Percentiles rank a stretch among this genome's conserved stretches.
Conservation (phyloP, 2,329 filamentous ascomycete species). For the Beauveria bassiana region DNA sequence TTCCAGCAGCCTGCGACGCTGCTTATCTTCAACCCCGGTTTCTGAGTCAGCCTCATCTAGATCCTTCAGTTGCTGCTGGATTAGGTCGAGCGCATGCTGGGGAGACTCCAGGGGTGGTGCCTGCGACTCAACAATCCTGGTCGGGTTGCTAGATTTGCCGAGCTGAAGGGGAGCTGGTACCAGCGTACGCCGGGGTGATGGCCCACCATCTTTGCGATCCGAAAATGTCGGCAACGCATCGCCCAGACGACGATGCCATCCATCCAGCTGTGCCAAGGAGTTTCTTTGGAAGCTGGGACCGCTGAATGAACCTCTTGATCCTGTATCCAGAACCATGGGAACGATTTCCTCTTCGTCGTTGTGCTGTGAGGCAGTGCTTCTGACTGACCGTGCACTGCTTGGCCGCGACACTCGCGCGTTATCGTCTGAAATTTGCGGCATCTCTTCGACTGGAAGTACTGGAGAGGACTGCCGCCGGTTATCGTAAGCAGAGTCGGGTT, state of each 20-base stretch:
- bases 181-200: constrained; percentile 40
- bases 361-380: neutral
- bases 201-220: constrained; percentile 36
- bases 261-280: constrained; percentile 11
- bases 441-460: constrained; percentile 34
- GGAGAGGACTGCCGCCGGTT: constrained; percentile 42
- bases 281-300: neutral
- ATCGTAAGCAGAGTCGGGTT: constrained; percentile 1
- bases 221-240: constrained; percentile 54
- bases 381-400: neutral
- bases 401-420: neutral
- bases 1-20: constrained; percentile 43
- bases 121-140: constrained; percentile 39
- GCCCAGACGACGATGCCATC: constrained; percentile 51
- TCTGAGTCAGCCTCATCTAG: constrained; percentile 35
- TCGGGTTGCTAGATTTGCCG: constrained; percentile 31
- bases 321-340: constrained; percentile 37
- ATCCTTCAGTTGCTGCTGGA: constrained; percentile 44
- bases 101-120: constrained; percentile 47
- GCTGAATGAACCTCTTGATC: constrained; percentile 13
- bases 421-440: neutral
- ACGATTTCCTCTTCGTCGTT: constrained; percentile 24
- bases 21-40: constrained; percentile 30
- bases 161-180: constrained; percentile 50
- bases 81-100: constrained; percentile 37